Conservation (phyloP, 2,329 filamentous ascomycete genomes). For the Xylariomycetidae sp. region DNA sequence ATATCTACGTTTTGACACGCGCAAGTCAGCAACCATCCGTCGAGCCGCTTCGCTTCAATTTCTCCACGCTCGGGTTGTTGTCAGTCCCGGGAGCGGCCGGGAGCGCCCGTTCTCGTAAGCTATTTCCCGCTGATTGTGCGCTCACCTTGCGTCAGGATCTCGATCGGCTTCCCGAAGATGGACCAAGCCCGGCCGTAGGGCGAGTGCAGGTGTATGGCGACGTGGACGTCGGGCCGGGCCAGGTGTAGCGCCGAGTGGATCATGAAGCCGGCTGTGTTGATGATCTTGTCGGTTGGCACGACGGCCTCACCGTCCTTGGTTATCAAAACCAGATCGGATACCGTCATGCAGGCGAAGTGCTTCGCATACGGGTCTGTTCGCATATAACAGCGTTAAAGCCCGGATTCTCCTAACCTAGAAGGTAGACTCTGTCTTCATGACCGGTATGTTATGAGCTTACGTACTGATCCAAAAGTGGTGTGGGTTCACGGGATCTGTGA, state of each 20-base stretch:
- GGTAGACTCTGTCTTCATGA: not conserved
- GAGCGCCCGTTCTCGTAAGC: too few relatives aligned
- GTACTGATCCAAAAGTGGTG: slow-evolving; percentile 5
- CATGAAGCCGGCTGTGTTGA: slow-evolving; percentile 42
- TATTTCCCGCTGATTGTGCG: too few relatives aligned
- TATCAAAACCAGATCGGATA: slow-evolving; percentile 7
- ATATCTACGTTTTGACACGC: not conserved
- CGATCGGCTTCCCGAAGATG: slow-evolving; percentile 49
- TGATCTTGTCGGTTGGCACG: slow-evolving; percentile 2
- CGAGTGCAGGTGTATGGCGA: slow-evolving; percentile 54
- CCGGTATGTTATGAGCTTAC: not conserved
- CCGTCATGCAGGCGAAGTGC: slow-evolving; percentile 7
- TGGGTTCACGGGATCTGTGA: not conserved
- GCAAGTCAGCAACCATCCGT: not conserved
- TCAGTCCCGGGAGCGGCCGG: too few relatives aligned
- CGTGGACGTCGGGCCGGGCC: slow-evolving; percentile 54
- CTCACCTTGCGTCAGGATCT: slow-evolving; percentile 55
- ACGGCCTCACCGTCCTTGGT: slow-evolving; percentile 5
- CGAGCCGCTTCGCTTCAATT: too few relatives aligned
- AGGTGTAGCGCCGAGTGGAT: slow-evolving; percentile 57
- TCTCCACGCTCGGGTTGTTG: too few relatives aligned
- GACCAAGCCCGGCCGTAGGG: slow-evolving; percentile 56
- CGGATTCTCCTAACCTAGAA: not conserved
- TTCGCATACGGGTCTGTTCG: slow-evolving; percentile 1
- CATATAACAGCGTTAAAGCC: too few relatives aligned